Evolutionary conservation across 2,329 filamentous ascomycete genomes (phyloP).

Genomic region (Colletotrichum abscissum): DNA sequence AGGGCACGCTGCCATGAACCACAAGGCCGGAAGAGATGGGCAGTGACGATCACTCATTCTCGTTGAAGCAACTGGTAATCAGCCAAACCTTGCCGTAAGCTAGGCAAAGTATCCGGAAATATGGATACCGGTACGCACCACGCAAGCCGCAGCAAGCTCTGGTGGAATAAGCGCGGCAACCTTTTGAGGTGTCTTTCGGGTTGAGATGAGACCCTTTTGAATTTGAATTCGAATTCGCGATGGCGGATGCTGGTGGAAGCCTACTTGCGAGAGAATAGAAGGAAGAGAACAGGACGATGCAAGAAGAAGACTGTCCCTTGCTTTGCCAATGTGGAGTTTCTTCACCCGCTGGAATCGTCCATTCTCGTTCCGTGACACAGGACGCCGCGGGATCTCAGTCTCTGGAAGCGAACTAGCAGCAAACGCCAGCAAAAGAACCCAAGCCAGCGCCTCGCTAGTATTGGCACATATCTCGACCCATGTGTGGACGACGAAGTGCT

Average conservation of each 20-base stretch:
- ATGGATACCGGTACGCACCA: background rate
- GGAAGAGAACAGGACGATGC: background rate
- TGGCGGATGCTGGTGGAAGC: background rate
- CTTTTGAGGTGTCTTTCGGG: background rate
- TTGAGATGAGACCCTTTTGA: background rate
- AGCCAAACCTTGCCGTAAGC: slow-evolving; percentile 12
- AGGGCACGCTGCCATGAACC: slow-evolving; percentile 19
- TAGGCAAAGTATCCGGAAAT: background rate
- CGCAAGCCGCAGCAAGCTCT: background rate
- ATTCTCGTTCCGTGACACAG: background rate
- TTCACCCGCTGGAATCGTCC: background rate
- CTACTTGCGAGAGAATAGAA: no score
- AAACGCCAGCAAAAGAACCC: slow-evolving; percentile 11
- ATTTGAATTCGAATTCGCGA: no score
- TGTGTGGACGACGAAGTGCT: slow-evolving; percentile 31
- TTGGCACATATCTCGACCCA: slow-evolving; percentile 16
- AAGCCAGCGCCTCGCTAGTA: slow-evolving; percentile 21
- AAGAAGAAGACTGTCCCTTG: background rate
- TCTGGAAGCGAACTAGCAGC: background rate
- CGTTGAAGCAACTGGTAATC: slow-evolving; percentile 5
- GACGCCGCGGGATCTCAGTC: background rate
- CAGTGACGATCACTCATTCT: slow-evolving; percentile 18
- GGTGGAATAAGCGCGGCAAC: background rate
- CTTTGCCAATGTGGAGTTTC: background rate
- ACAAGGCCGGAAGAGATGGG: slow-evolving; percentile 19